A percentile compares a stretch with the other conserved stretches of the same genome.
These are phyloP conservation scores for Saturnispora bothae DNA, from an alignment of 805 yeast genomes.

Conservation along the genomic window DNA sequence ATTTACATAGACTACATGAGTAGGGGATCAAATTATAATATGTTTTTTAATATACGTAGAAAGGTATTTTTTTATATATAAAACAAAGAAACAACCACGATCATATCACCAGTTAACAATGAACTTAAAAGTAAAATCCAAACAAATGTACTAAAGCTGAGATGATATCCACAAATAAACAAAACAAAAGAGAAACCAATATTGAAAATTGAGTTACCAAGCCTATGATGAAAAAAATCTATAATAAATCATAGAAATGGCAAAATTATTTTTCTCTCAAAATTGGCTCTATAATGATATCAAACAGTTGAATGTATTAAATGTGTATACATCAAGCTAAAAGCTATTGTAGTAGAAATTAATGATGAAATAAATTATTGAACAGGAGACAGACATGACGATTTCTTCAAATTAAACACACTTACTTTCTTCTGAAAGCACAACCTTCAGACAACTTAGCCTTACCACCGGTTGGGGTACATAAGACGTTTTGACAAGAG, in stretches of 20 bases:
- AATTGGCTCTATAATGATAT: not conserved
- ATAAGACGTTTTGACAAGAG: conserved; percentile 93
- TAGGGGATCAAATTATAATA: not conserved
- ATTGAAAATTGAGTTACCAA: not conserved
- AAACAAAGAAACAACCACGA: not conserved
- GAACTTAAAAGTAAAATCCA: not conserved
- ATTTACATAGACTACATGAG: no score
- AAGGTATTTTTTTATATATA: conserved; percentile 5
- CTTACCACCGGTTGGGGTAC: conserved; percentile 99
- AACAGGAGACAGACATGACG: not conserved
- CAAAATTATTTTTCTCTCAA: no score
- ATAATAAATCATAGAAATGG: no score
- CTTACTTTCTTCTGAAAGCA: conserved; percentile 98
- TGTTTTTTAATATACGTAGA: conserved; percentile 5
- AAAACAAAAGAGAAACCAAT: not conserved
- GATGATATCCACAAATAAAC: not conserved
- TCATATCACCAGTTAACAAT: not conserved
- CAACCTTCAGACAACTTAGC: conserved; percentile 99
- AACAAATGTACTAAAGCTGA: not conserved
- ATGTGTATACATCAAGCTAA: not conserved
- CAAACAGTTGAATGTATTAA: not conserved
- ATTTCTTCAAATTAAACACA: conserved; percentile 1
- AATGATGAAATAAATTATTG: no score
- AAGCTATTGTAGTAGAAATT: no score
- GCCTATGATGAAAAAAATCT: no score